Percentiles rank a stretch among this genome's conserved stretches.
Conservation (phyloP, 78 protist genomes). For the Chrysochromulina tobinii region DNA sequence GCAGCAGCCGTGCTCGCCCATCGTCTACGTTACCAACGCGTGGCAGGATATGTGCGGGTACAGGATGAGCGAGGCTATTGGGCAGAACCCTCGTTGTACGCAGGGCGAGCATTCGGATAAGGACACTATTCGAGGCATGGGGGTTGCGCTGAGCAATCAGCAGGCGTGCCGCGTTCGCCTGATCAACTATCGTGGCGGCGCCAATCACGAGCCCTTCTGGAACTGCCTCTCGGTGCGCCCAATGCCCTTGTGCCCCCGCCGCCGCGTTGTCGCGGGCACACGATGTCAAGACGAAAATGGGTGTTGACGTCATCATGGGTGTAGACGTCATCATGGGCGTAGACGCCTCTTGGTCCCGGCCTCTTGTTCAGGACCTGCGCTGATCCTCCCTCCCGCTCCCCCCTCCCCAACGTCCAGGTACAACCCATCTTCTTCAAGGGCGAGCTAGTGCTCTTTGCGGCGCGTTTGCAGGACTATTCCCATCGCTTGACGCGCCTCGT, state of each 20-base stretch:
- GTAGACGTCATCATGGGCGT: no score
- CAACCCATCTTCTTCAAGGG: background rate
- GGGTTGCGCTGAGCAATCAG: background rate
- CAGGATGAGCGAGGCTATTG: background rate
- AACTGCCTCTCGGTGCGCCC: background rate
- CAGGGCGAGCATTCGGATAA: background rate
- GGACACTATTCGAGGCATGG: background rate
- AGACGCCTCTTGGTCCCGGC: no score
- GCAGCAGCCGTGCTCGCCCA: background rate
- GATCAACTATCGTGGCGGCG: background rate
- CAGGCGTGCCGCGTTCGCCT: background rate
- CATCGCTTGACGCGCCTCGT: background rate
- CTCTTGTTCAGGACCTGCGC: no score
- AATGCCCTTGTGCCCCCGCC: background rate
- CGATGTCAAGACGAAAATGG: no score
- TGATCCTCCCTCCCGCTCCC: no score
- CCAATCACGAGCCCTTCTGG: background rate
- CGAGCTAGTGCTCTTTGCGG: background rate
- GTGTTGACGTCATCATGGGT: no score
- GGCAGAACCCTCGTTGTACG: background rate
- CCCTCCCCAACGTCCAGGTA: no score
- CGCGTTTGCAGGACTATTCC: background rate
- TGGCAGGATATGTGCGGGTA: slow-evolving; percentile 2
- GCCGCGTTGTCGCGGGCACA: no score
- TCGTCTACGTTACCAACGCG: background rate